phyloP scores from a whole-genome alignment of 345 rosid species.

The Carallia brachiata region DNA sequence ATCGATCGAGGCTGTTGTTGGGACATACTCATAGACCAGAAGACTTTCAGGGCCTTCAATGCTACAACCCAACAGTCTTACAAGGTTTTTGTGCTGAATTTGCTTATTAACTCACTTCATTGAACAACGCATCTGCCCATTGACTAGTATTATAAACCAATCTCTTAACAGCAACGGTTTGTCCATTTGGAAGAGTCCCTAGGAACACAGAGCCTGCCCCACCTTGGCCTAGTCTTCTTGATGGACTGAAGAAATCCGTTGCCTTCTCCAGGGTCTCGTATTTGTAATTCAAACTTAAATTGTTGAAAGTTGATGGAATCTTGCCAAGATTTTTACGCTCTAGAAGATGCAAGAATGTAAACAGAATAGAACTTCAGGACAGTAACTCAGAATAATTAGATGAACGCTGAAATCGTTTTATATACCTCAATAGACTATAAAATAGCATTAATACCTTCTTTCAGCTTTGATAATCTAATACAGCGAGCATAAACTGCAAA shows the following conservation, averaged over 20 bases:
- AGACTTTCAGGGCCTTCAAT: slow-evolving; percentile 65
- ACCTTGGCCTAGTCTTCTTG: slow-evolving; percentile 53
- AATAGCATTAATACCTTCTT: slow-evolving; percentile 32
- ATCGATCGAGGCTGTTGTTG: slow-evolving; percentile 53
- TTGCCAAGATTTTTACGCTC: slow-evolving; percentile 28
- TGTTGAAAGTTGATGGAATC: slow-evolving; percentile 22
- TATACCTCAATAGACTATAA: background rate
- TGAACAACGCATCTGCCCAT: slow-evolving; percentile 58
- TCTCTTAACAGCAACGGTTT: slow-evolving; percentile 48
- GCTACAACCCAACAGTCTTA: slow-evolving; percentile 55
- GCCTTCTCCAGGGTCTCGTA: slow-evolving; percentile 57
- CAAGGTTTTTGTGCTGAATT: slow-evolving; percentile 56
- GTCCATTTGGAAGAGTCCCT: slow-evolving; percentile 42
- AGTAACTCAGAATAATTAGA: background rate
- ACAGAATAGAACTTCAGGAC: background rate
- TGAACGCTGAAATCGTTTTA: background rate
- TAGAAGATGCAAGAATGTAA: slow-evolving; percentile 5
- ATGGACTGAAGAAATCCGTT: slow-evolving; percentile 39
- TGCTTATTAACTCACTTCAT: slow-evolving; percentile 53
- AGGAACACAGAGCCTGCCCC: slow-evolving; percentile 49
- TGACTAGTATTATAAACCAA: slow-evolving; percentile 50
- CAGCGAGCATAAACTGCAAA: slow-evolving; percentile 31
- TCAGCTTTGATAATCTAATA: slow-evolving; percentile 27
- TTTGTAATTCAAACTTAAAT: slow-evolving; percentile 34
- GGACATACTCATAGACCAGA: slow-evolving; percentile 52